Conservation (phyloP, 1,139 yeast genomes). For the Scheffersomyces parashehatae region DNA sequence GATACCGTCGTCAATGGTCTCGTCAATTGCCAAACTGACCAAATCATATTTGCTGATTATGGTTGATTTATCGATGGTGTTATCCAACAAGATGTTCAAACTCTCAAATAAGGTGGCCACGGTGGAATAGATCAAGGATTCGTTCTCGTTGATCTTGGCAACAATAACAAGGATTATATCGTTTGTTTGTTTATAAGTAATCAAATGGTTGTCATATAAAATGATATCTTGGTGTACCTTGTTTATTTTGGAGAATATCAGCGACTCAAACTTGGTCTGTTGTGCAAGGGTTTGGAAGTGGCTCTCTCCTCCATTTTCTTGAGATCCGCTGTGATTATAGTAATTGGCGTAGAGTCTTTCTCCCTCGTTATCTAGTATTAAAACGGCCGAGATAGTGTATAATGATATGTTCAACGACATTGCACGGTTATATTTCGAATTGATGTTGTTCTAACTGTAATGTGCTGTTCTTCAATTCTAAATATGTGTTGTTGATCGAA, state of each 20-base stretch:
- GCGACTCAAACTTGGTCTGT: conserved; percentile 76
- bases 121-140: conserved; percentile 75
- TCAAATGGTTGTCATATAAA: conserved; percentile 73
- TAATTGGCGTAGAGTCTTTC: conserved; percentile 82
- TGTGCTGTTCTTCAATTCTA: no score
- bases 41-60: conserved; percentile 83
- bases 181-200: conserved; percentile 85
- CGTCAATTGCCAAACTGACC: conserved; percentile 85
- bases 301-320: conserved; percentile 10
- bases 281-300: conserved; percentile 47
- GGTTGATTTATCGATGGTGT: conserved; percentile 76
- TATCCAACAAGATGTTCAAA: conserved; percentile 71
- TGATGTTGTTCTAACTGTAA: no score
- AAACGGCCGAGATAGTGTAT: conserved; percentile 74
- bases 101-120: conserved; percentile 80
- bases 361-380: conserved; percentile 82
- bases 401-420: conserved; percentile 67
- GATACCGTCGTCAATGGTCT: conserved; percentile 88
- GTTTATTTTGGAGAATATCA: conserved; percentile 70
- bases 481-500: no score
- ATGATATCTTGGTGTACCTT: conserved; percentile 81
- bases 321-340: conserved; percentile 45
- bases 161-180: conserved; percentile 73
- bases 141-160: conserved; percentile 78
- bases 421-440: background rate